Percentiles rank a stretch among this genome's conserved stretches.
Conservation (phyloP, 257 asterid genomes). For the Scutellaria baicalensis region DNA sequence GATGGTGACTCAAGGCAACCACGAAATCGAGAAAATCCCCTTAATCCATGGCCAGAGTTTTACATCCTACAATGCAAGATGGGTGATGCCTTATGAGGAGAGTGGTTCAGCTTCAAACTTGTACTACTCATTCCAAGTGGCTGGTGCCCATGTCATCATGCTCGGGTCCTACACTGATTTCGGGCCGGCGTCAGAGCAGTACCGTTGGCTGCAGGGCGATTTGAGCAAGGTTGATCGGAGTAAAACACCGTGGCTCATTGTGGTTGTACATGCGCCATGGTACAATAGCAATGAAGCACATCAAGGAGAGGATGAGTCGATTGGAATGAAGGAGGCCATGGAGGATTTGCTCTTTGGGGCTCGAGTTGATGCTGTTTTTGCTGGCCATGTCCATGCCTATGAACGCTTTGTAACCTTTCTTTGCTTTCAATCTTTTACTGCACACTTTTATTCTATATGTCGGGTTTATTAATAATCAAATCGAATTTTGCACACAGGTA, state of each 20-base stretch:
- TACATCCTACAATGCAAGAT: slow-evolving; percentile 68
- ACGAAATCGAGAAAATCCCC: slow-evolving; percentile 58
- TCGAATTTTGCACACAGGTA: slow-evolving; percentile 17
- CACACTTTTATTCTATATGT: too few relatives aligned
- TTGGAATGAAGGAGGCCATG: slow-evolving; percentile 56
- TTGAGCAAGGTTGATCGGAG: slow-evolving; percentile 40
- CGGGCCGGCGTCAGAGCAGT: slow-evolving; percentile 50
- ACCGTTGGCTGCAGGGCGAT: slow-evolving; percentile 54
- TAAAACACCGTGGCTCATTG: slow-evolving; percentile 73
- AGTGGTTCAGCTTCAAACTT: slow-evolving; percentile 72
- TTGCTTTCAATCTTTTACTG: neutral
- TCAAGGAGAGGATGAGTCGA: slow-evolving; percentile 55
- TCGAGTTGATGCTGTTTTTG: slow-evolving; percentile 57
- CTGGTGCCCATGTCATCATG: slow-evolving; percentile 75
- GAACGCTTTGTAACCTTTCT: slow-evolving; percentile 70
- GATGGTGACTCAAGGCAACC: slow-evolving; percentile 98
- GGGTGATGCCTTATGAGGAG: slow-evolving; percentile 76
- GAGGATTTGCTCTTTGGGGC: slow-evolving; percentile 62
- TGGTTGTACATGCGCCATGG: slow-evolving; percentile 82
- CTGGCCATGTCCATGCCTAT: slow-evolving; percentile 94
- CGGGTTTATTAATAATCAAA: neutral
- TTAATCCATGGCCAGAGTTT: slow-evolving; percentile 20
- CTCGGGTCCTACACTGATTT: slow-evolving; percentile 79
- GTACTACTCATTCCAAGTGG: slow-evolving; percentile 69
- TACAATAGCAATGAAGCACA: slow-evolving; percentile 74